Percentiles rank a stretch among this genome's conserved stretches.
Conservation (phyloP, 305 asterid species). For the Stenogyne calaminthoides region DNA sequence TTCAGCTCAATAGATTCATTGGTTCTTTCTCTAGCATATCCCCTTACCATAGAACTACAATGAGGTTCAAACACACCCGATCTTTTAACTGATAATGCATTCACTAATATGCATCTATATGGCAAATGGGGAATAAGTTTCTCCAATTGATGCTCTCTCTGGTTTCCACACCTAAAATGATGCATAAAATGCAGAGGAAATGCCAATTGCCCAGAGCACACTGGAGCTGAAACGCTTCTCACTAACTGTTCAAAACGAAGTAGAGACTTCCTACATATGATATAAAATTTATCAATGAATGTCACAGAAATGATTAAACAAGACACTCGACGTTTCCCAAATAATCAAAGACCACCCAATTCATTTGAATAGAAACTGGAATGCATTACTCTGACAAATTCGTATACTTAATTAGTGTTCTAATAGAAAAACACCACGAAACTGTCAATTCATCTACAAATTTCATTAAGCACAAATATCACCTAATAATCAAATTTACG, state of each 20-base stretch:
- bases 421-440: background rate
- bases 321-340: background rate
- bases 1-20: slow-evolving; percentile 65
- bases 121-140: slow-evolving; percentile 31
- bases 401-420: background rate
- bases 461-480: background rate
- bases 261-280: slow-evolving; percentile 44
- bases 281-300: slow-evolving; percentile 22
- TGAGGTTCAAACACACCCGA: slow-evolving; percentile 26
- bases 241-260: slow-evolving; percentile 32
- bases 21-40: slow-evolving; percentile 42
- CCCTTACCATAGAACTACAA: slow-evolving; percentile 30
- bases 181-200: slow-evolving; percentile 22
- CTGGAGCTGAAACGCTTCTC: slow-evolving; percentile 25
- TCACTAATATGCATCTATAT: slow-evolving; percentile 25
- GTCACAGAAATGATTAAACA: background rate
- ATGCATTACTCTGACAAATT: background rate
- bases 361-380: slow-evolving; percentile 13
- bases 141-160: slow-evolving; percentile 27
- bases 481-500: background rate
- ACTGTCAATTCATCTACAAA: background rate
- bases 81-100: slow-evolving; percentile 31
- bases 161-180: slow-evolving; percentile 15
- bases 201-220: slow-evolving; percentile 17
- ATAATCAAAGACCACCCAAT: background rate